Evolutionary conservation across 2,329 filamentous ascomycete genomes (phyloP).

Genomic region (Taxawa tesnikishii): DNA sequence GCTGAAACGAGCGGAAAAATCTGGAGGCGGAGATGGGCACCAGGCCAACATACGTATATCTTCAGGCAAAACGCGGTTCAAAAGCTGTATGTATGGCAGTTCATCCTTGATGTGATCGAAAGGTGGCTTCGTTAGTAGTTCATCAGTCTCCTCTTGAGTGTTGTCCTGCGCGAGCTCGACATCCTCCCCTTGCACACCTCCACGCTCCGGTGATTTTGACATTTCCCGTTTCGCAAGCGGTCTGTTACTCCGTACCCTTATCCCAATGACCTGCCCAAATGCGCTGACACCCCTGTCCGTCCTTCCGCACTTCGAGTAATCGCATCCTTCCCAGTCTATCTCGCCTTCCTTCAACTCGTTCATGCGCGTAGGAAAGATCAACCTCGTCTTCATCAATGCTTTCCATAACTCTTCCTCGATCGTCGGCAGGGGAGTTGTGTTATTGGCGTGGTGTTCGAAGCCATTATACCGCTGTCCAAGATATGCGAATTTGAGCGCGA

Average conservation of each 20-base stretch:
- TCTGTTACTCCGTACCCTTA: slow-evolving; percentile 69
- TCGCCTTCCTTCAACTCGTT: slow-evolving; percentile 26
- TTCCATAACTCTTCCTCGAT: slow-evolving; percentile 94
- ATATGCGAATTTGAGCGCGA: slow-evolving; percentile 91
- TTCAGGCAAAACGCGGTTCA: slow-evolving; percentile 78
- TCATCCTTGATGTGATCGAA: slow-evolving; percentile 68
- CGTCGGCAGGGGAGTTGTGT: slow-evolving; percentile 57
- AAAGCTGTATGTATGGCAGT: slow-evolving; percentile 65
- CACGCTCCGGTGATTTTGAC: slow-evolving; percentile 7
- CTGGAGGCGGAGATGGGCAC: slow-evolving; percentile 68
- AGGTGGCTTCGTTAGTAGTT: slow-evolving; percentile 8
- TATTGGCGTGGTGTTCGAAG: slow-evolving; percentile 72
- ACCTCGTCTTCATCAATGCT: slow-evolving; percentile 65
- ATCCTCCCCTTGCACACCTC: slow-evolving; percentile 6
- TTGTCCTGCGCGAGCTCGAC: slow-evolving; percentile 8
- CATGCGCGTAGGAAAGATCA: slow-evolving; percentile 57
- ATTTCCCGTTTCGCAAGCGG: slow-evolving; percentile 29
- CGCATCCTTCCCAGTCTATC: slow-evolving; percentile 69
- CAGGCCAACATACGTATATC: slow-evolving; percentile 88
- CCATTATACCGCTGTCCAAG: slow-evolving; percentile 85
- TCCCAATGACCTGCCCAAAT: slow-evolving; percentile 86
- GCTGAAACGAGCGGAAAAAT: slow-evolving; percentile 84
- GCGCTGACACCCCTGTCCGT: slow-evolving; percentile 91
- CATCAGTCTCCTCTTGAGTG: slow-evolving; percentile 6
- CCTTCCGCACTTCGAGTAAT: slow-evolving; percentile 90